Conservation (phyloP, 2,329 filamentous ascomycete species). For the Aspergillus melleus region DNA sequence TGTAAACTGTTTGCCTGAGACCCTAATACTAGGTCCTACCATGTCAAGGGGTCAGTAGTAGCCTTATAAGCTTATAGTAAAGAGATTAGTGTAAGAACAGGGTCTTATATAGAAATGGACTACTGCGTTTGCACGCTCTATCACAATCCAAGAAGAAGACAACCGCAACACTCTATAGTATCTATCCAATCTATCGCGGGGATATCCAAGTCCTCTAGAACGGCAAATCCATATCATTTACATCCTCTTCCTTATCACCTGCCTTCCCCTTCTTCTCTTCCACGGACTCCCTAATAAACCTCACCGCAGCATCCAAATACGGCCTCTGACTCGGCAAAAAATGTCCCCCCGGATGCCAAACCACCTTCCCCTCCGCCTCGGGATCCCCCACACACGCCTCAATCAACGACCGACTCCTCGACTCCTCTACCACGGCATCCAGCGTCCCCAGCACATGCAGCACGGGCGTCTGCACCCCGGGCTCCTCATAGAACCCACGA, state of each 20-base stretch:
- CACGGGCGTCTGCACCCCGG: constrained; percentile 72
- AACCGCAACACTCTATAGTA: constrained; percentile 3
- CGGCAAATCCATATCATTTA: constrained; percentile 68
- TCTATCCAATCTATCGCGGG: too few relatives aligned
- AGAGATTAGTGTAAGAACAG: too few relatives aligned
- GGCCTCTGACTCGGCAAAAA: constrained; percentile 82
- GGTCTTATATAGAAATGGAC: constrained; percentile 27
- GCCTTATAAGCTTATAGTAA: too few relatives aligned
- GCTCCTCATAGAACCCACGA: constrained; percentile 67
- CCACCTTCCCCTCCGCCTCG: constrained; percentile 52
- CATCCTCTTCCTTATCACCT: constrained; percentile 58
- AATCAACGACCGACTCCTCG: constrained; percentile 65
- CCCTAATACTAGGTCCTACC: too few relatives aligned
- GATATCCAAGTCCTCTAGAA: constrained; percentile 43
- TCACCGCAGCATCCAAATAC: constrained; percentile 73
- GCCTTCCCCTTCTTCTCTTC: constrained; percentile 38
- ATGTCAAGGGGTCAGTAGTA: too few relatives aligned
- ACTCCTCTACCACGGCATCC: constrained; percentile 85
- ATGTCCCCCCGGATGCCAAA: constrained; percentile 85
- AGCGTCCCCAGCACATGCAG: constrained; percentile 80
- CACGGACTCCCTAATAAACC: constrained; percentile 63
- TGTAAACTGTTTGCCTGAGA: too few relatives aligned
- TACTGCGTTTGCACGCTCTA: constrained; percentile 10
- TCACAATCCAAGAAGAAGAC: neutral
- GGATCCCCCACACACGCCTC: constrained; percentile 62